Base-by-base conservation (phyloP, 352 stramenopile genomes). In the Elongisporangium anandrum region DNA sequence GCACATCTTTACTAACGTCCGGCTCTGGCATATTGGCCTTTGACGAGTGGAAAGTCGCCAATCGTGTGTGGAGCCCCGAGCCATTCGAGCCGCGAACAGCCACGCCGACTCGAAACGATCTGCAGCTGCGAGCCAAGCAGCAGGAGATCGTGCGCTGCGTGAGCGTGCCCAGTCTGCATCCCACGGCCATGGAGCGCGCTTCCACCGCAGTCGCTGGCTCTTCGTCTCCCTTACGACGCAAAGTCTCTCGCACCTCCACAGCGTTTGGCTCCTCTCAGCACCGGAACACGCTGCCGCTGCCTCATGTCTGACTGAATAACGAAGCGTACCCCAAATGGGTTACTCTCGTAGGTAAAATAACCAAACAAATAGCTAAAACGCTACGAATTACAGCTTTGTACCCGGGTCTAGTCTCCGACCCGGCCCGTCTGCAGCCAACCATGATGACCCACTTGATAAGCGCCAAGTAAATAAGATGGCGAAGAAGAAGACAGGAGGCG, bases 11-110 rank as follows among this genome's bases (percentile, higher is more conserved):
- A 16, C 3, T 26, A 12, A 22, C 23, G 17, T 21, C 50, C 3
- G 34, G 22, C n/a, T 59, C 65, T 10, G 47, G 48, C 6, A 63
- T 77, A 26, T 63, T 77, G 17, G 77, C 59, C 41, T 87, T 90
- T 55, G 76, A 90, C 8, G 77, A 88, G 22, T 90, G 80, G 80
- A 88, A 87, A 54, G 51, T 55, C 2, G 60, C 62, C 20, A 90
- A 75, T 4, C 72, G 72, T 12, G 74, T 90, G 21, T 90, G 78
- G 80, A 71, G 55, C 39, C 56, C 76, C 17, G 52, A 60, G 0
- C n/a, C 38, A 16, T 8, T 57, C 10, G 38, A 38, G 5, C 38
- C 57, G n/a, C 49, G 70, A 45, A 56, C 60, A 0, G 26, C 60
- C 0, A 87, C 70, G 2, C 77, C 75, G 7, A 75, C 77, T 1